Evolutionary conservation across 257 asterid genomes (phyloP).

Genomic region (Solanum ossicruentum): DNA sequence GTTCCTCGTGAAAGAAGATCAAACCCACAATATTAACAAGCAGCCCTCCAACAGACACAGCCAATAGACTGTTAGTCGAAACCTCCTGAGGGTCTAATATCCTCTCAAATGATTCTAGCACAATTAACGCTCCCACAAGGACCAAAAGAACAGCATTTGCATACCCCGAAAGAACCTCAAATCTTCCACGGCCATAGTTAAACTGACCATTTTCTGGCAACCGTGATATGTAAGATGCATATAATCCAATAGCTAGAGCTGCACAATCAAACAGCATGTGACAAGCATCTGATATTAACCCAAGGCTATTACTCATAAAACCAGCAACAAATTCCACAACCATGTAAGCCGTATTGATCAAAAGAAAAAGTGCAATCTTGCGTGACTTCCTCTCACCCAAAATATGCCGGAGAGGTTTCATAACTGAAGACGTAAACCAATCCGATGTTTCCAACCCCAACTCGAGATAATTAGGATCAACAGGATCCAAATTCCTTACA

Average conservation of each 20-base stretch:
- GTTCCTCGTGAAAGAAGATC: conserved; percentile 95
- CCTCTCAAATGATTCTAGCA: conserved; percentile 81
- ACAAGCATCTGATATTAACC: conserved; percentile 96
- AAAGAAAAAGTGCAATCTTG: conserved; percentile 76
- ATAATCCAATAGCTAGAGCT: conserved; percentile 87
- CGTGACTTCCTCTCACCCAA: conserved; percentile 85
- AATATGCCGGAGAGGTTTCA: conserved; percentile 79
- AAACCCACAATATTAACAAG: conserved; percentile 80
- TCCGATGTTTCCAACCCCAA: conserved; percentile 59
- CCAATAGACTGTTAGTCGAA: conserved; percentile 64
- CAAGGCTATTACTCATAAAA: conserved; percentile 96
- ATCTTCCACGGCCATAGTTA: conserved; percentile 92
- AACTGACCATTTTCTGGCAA: conserved; percentile 79
- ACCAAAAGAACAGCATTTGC: conserved; percentile 85
- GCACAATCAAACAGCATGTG: conserved; percentile 99
- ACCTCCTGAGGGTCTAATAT: conserved; percentile 95
- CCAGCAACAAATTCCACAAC: conserved; percentile 87
- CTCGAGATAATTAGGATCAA: conserved; percentile 35
- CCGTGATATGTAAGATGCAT: conserved; percentile 88
- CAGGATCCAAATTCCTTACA: conserved; percentile 50
- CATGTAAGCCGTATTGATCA: conserved; percentile 91
- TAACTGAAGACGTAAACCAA: conserved; percentile 30
- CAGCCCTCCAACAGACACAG: conserved; percentile 90
- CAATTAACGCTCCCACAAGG: conserved; percentile 80
- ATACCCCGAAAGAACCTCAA: conserved; percentile 93